These are phyloP conservation scores for Ceratobasidium sp. DNA, from an alignment of 1,284 basidiomycete species.

Conservation along the genomic window DNA sequence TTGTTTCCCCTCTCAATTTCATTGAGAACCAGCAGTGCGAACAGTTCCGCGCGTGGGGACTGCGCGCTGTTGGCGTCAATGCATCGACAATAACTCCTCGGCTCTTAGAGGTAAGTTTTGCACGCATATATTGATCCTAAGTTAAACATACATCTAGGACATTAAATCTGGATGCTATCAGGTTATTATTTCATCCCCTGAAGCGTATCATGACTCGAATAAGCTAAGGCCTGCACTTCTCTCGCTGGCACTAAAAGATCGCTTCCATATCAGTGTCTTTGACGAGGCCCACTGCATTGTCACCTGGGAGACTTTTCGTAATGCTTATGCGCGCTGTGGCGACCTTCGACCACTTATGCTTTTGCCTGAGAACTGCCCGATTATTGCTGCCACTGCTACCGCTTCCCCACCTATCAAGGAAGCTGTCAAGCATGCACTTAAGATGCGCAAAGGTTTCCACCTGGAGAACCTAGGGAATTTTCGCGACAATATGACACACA, in stretches of 20 bases:
- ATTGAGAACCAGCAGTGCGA: neutral
- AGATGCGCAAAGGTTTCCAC: neutral
- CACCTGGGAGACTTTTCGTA: neutral
- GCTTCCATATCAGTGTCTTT: neutral
- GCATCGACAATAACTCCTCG: neutral
- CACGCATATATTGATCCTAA: neutral
- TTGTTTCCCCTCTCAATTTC: neutral
- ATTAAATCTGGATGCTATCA: neutral
- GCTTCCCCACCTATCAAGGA: neutral
- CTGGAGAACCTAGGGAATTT: neutral
- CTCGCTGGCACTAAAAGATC: neutral
- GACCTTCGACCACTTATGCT: neutral
- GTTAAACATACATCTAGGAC: neutral
- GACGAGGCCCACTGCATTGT: neutral
- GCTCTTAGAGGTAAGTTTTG: neutral
- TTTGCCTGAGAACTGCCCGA: neutral
- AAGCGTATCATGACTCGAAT: neutral
- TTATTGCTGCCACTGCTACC: neutral
- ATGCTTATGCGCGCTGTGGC: slow-evolving; percentile 4
- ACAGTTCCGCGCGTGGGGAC: neutral
- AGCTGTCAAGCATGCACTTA: neutral
- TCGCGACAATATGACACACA: neutral
- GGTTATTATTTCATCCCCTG: slow-evolving; percentile 7
- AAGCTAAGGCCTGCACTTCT: neutral
- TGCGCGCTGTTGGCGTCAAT: slow-evolving; percentile 1